A percentile compares a stretch with the other conserved stretches of the same genome.
Evolutionary conservation across 129 eudicot genomes (phyloP).

Genomic region (Heracleum sosnowskyi): DNA sequence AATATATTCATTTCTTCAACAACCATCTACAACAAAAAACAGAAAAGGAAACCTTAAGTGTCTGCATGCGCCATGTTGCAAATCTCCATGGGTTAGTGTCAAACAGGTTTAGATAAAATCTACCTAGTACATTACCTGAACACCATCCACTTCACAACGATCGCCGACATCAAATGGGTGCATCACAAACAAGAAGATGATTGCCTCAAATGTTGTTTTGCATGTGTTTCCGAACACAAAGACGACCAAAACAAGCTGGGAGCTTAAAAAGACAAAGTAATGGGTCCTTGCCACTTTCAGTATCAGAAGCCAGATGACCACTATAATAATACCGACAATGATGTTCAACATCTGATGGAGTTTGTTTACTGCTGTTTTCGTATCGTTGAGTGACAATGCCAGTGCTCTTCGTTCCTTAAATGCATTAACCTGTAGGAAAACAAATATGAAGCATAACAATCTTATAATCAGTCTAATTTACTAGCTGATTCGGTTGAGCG

Average conservation of each 20-base stretch:
- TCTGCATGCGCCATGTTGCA: not conserved
- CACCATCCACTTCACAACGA: conserved; percentile 47
- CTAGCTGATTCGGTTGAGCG: not conserved
- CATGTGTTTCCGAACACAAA: conserved; percentile 53
- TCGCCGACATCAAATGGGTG: conserved; percentile 62
- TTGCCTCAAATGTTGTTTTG: conserved; percentile 43
- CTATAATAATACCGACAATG: conserved; percentile 23
- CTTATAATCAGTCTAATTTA: not conserved
- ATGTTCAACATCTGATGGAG: conserved; percentile 46
- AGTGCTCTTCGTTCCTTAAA: conserved; percentile 45
- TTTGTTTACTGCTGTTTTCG: conserved; percentile 49
- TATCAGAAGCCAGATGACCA: conserved; percentile 37
- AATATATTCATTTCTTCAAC: conserved; percentile 54
- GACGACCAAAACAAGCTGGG: conserved; percentile 39
- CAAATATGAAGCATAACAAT: not conserved
- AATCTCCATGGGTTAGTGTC: not conserved
- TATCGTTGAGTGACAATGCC: conserved; percentile 44
- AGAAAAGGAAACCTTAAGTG: not conserved
- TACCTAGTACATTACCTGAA: conserved; percentile 27
- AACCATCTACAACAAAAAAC: conserved; percentile 29
- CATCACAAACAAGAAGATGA: conserved; percentile 42
- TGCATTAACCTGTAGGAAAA: conserved; percentile 28
- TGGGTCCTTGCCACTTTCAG: conserved; percentile 36
- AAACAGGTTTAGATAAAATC: not conserved
- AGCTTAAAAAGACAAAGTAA: conserved; percentile 35